These are phyloP conservation scores for Hebeloma cylindrosporum DNA, from an alignment of 768 basidiomycete species.

Conservation along the genomic window DNA sequence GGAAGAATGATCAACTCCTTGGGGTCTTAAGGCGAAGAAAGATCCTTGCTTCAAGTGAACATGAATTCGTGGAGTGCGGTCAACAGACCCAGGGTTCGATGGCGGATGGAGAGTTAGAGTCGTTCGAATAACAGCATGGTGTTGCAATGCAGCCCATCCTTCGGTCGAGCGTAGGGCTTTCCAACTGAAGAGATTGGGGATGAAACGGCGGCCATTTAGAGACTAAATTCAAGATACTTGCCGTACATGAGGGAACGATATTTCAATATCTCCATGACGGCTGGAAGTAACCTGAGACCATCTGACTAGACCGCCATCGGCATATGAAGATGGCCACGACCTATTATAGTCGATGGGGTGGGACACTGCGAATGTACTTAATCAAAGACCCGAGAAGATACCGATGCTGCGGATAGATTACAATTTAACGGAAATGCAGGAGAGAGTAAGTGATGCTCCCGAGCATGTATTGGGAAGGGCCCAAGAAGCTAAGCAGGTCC, in stretches of 20 bases:
- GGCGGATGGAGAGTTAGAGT: constrained; percentile 60
- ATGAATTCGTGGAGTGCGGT: constrained; percentile 48
- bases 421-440: constrained; percentile 72
- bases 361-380: constrained; percentile 39
- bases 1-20: constrained; percentile 15
- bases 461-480: constrained; percentile 80
- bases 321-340: constrained; percentile 67
- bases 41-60: constrained; percentile 70
- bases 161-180: constrained; percentile 67
- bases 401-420: constrained; percentile 29
- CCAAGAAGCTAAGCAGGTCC: constrained; percentile 47
- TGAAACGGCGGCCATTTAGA: neutral
- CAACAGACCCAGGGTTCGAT: constrained; percentile 6
- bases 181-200: constrained; percentile 51
- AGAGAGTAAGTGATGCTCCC: constrained; percentile 82
- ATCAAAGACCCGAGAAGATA: constrained; percentile 5
- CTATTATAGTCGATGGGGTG: constrained; percentile 47
- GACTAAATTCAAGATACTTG: constrained; percentile 21
- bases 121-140: constrained; percentile 69
- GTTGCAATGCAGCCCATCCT: constrained; percentile 87
- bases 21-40: constrained; percentile 70
- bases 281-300: constrained; percentile 53
- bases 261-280: constrained; percentile 46
- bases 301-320: constrained; percentile 56
- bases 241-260: constrained; percentile 69